These are phyloP conservation scores for Erodium chrysanthum DNA, from an alignment of 441 rosid species.

Conservation along the genomic window DNA sequence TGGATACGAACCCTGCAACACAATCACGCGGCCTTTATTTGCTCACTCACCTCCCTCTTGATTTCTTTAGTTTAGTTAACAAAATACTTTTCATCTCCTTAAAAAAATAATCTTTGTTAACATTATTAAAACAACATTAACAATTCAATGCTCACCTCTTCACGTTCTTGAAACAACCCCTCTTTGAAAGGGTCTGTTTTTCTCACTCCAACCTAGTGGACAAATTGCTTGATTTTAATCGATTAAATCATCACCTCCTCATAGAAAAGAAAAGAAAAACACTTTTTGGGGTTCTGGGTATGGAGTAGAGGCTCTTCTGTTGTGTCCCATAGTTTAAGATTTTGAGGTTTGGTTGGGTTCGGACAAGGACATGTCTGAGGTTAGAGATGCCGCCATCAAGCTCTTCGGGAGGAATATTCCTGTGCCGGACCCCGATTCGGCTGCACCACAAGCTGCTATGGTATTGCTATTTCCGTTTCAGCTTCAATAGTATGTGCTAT, in stretches of 20 bases:
- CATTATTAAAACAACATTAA: neutral
- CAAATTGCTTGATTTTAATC: neutral
- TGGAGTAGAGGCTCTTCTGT: neutral
- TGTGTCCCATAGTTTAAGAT: neutral
- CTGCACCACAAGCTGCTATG: neutral
- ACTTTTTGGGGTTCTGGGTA: neutral
- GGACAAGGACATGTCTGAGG: slow-evolving; percentile 1
- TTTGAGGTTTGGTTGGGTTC: neutral
- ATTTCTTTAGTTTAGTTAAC: too few relatives aligned
- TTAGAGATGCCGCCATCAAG: slow-evolving; percentile 7
- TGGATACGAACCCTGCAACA: neutral
- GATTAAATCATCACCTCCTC: neutral
- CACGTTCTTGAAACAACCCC: neutral
- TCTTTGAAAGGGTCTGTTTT: neutral
- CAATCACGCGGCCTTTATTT: neutral
- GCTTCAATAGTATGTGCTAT: too few relatives aligned
- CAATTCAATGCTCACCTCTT: neutral
- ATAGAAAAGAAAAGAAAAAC: neutral
- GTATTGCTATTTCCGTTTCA: neutral
- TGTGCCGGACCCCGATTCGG: neutral
- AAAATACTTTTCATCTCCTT: too few relatives aligned
- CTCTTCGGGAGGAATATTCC: slow-evolving; percentile 8
- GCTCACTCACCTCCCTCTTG: too few relatives aligned
- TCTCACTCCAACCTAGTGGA: neutral
- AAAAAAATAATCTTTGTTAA: neutral